Conservation (phyloP, 1,284 basidiomycete species). For the Anthracocystis panici-leucophaei region DNA sequence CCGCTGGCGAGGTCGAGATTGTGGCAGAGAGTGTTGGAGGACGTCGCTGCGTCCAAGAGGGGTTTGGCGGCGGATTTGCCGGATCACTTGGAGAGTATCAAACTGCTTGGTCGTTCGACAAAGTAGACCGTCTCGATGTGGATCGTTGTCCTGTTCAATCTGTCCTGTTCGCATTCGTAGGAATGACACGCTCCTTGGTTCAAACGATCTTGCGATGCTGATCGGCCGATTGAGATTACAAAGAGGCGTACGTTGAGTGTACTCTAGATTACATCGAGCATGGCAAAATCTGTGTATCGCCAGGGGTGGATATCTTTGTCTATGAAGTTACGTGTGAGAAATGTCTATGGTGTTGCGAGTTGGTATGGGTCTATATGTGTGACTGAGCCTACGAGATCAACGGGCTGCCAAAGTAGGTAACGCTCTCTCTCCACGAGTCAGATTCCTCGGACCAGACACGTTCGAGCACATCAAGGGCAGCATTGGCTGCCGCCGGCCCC, state of each 20-base stretch:
- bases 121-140: not conserved
- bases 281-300: not conserved
- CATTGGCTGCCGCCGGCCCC: constrained; percentile 17
- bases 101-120: constrained; percentile 13
- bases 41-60: constrained; percentile 31
- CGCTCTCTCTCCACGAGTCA: constrained; percentile 37
- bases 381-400: constrained; percentile 21
- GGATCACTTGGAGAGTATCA: constrained; percentile 38
- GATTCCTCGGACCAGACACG: constrained; percentile 36
- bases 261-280: constrained; percentile 10
- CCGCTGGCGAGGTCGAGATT: constrained; percentile 46
- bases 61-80: constrained; percentile 32
- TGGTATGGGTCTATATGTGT: not conserved
- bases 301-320: not conserved
- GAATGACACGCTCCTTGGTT: not conserved
- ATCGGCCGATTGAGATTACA: not conserved
- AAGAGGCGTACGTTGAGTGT: not conserved
- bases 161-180: not conserved
- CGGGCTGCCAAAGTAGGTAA: constrained; percentile 45
- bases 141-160: not conserved
- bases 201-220: not conserved
- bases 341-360: constrained; percentile 6
- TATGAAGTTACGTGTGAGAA: not conserved
- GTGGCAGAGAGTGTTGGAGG: constrained; percentile 52
- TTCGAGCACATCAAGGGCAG: constrained; percentile 30